Conservation (phyloP, 768 basidiomycete species). For the Clitopilus hobsonii region DNA sequence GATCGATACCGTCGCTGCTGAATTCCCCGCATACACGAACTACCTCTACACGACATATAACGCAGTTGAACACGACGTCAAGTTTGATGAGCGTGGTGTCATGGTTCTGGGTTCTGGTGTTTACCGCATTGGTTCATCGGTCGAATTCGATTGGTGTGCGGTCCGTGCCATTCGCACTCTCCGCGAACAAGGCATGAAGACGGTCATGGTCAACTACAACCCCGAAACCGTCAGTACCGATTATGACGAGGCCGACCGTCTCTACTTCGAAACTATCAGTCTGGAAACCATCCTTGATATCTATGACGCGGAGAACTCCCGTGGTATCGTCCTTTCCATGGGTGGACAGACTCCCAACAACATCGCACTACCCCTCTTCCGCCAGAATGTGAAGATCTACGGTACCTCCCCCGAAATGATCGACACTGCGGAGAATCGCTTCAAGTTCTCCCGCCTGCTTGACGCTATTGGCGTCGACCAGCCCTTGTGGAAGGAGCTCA, state of each 20-base stretch:
- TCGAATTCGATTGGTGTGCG: slow-evolving; percentile 99
- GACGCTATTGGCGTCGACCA: slow-evolving; percentile 99
- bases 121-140: slow-evolving; percentile 97
- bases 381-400: slow-evolving; percentile 97
- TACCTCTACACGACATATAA: slow-evolving; percentile 99
- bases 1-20: slow-evolving; percentile 98
- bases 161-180: slow-evolving; percentile 95
- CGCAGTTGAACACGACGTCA: slow-evolving; percentile 88
- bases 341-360: slow-evolving; percentile 99
- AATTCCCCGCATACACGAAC: slow-evolving; percentile 98
- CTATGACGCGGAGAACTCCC: slow-evolving; percentile 85
- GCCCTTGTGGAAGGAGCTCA: slow-evolving; percentile 95
- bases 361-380: slow-evolving; percentile 91
- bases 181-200: slow-evolving; percentile 90
- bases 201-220: slow-evolving; percentile 99
- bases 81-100: slow-evolving; percentile 87
- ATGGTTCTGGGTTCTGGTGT: slow-evolving; percentile 98
- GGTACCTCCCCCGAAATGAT: slow-evolving; percentile 99
- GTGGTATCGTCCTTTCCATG: slow-evolving; percentile 95
- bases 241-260: slow-evolving; percentile 96
- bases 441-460: slow-evolving; percentile 97
- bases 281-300: slow-evolving; percentile 96
- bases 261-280: slow-evolving; percentile 99
- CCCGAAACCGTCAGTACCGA: slow-evolving; percentile 99
- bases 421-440: slow-evolving; percentile 97